These are phyloP conservation scores for Tricholomella constricta DNA, from an alignment of 768 basidiomycete species.

Conservation along the genomic window DNA sequence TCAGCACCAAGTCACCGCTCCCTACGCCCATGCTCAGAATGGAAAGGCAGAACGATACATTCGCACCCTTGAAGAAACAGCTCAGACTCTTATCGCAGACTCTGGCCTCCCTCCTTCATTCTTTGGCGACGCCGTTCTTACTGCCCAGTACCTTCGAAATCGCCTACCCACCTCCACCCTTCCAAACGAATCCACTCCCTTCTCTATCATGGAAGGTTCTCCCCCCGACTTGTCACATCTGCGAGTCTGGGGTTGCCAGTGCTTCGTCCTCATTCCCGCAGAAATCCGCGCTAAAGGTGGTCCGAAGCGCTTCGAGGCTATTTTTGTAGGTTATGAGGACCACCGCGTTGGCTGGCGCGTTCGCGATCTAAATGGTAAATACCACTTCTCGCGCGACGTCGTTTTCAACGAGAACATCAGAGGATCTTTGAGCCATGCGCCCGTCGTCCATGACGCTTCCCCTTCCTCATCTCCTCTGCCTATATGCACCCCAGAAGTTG, in stretches of 20 bases:
- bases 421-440: neutral
- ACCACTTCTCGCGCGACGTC: neutral
- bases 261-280: slow-evolving; percentile 20
- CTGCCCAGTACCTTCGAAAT: slow-evolving; percentile 22
- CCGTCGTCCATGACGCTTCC: neutral
- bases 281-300: slow-evolving; percentile 20
- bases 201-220: slow-evolving; percentile 22
- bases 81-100: slow-evolving; percentile 18
- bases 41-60: slow-evolving; percentile 31
- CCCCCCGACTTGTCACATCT: no score
- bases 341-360: neutral
- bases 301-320: no score
- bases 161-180: slow-evolving; percentile 25
- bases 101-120: no score
- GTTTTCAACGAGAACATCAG: neutral
- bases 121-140: no score
- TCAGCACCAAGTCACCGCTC: no score
- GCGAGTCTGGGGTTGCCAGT: slow-evolving; percentile 30
- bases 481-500: no score
- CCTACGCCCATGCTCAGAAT: slow-evolving; percentile 35
- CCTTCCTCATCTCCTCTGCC: neutral
- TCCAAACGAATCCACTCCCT: slow-evolving; percentile 17
- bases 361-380: no score
- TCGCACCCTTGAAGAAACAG: slow-evolving; percentile 23
- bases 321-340: no score